Evolutionary conservation across 1,284 basidiomycete genomes (phyloP), one percentile per base, ranked within the genome.

Genomic region (Ganoderma leucocontextum): DNA sequence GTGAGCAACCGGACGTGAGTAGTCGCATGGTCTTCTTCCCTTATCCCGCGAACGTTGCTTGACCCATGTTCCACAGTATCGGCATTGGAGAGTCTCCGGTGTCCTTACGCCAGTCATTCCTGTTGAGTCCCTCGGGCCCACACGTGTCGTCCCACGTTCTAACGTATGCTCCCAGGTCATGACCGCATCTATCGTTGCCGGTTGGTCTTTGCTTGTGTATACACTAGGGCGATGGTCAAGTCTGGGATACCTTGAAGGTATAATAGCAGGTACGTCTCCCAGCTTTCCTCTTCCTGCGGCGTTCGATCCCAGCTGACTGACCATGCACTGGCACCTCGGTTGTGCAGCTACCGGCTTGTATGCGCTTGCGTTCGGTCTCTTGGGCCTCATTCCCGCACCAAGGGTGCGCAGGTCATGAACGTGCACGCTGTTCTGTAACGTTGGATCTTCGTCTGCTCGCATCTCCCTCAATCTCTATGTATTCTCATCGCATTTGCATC

Each of bases 371-470:
- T 91, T 93, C 75, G 91, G 91, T 35, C 77, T 92, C 47, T 83
- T 93, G 67, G 91, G 91, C 1, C 81, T 93, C 36, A 80, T 93
- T 63, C 90, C 91, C 12, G 85, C 86, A 36, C 91, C 91, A 15
- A 76, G 70, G 60, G 73, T 77, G 22, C 73, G 73, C 33, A 74
- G 76, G 57, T 71, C 67, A 38, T 78, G 61, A 75, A 33, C 19
- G 13, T 25, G 36, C 15, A 47, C 38, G n/a, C 42, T 36, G 17
- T 22, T 58, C 33, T 64, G 70, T 68, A 70, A 63, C 60, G 42
- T 79, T 19, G 41, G 81, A 33, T 84, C 74, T 65, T 83, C 2
- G 82, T 35, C 59, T 60, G 58, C 59, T 41, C 36, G 22, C 36
- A 55, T 55, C 35, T 41, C 13, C 22, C 33, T 17, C 42, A 29